A percentile compares a stretch with the other conserved stretches of the same genome.
Evolutionary conservation across 2,329 filamentous ascomycete genomes (phyloP).

Genomic region (Dactylellina parvicollis): DNA sequence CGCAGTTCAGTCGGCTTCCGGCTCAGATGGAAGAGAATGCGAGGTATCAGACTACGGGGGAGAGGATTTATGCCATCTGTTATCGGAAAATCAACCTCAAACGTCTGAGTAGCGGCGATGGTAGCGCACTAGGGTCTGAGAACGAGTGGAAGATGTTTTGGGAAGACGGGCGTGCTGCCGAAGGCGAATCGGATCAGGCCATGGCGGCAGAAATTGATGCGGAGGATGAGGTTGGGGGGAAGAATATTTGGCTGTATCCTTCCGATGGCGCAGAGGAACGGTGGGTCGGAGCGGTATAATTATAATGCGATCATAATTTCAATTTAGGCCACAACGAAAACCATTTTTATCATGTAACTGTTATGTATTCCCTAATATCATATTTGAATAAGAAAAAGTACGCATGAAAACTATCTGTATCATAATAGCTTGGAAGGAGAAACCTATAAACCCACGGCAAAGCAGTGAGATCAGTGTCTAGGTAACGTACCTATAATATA

Average conservation of each 20-base stretch:
- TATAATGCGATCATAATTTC: neutral
- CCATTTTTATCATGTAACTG: too few relatives aligned
- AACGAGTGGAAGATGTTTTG: conserved; percentile 29
- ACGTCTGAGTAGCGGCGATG: neutral
- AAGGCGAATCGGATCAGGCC: neutral
- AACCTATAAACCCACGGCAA: too few relatives aligned
- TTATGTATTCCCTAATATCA: too few relatives aligned
- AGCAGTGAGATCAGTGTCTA: too few relatives aligned
- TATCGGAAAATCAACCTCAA: conserved; percentile 29
- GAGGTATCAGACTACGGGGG: conserved; percentile 32
- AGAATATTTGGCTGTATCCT: conserved; percentile 1
- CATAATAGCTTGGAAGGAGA: too few relatives aligned
- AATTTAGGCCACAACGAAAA: too few relatives aligned
- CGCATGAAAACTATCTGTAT: too few relatives aligned
- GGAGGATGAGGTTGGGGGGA: conserved; percentile 21
- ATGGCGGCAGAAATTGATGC: conserved; percentile 20
- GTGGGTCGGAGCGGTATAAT: neutral
- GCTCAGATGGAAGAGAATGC: neutral
- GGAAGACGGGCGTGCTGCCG: conserved; percentile 2
- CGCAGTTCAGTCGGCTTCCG: neutral
- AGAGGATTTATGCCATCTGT: conserved; percentile 39
- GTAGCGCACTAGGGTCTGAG: neutral
- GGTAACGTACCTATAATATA: too few relatives aligned
- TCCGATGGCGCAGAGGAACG: neutral
- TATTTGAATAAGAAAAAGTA: too few relatives aligned